Conservation (phyloP, 78 protist genomes). For the slime mould (Dictyostelium discoideum) region DNA sequence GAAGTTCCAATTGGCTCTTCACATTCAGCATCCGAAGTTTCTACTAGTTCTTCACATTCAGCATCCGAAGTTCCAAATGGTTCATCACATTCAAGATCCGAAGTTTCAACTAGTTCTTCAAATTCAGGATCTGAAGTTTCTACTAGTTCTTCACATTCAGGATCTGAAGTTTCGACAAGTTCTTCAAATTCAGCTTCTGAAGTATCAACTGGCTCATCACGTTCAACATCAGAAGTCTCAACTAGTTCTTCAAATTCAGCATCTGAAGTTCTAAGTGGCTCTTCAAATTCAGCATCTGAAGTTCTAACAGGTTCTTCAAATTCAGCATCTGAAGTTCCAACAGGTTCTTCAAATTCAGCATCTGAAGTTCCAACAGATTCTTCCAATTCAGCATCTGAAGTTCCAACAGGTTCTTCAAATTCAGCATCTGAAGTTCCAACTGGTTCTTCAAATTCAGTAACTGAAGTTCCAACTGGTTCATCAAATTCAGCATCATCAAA, state of each 20-base stretch:
- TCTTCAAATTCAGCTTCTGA: neutral
- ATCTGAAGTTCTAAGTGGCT: neutral
- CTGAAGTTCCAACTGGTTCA: neutral
- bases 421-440: neutral
- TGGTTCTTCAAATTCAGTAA: neutral
- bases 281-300: neutral
- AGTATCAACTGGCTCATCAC: neutral
- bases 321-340: too few species aligned
- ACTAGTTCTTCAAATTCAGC: neutral
- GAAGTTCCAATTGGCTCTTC: neutral
- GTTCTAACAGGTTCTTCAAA: too few species aligned
- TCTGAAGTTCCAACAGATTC: neutral
- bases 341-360: neutral
- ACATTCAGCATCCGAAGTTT: neutral
- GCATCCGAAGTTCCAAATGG: too few species aligned
- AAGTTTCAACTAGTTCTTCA: neutral
- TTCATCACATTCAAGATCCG: neutral
- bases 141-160: neutral
- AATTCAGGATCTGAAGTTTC: neutral
- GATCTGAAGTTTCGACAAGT: neutral
- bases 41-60: neutral
- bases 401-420: neutral
- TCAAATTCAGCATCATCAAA: neutral
- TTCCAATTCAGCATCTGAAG: neutral
- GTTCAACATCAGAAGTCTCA: neutral